Conservation (phyloP, 2,329 filamentous ascomycete genomes). For the Talaromyces piceae region DNA sequence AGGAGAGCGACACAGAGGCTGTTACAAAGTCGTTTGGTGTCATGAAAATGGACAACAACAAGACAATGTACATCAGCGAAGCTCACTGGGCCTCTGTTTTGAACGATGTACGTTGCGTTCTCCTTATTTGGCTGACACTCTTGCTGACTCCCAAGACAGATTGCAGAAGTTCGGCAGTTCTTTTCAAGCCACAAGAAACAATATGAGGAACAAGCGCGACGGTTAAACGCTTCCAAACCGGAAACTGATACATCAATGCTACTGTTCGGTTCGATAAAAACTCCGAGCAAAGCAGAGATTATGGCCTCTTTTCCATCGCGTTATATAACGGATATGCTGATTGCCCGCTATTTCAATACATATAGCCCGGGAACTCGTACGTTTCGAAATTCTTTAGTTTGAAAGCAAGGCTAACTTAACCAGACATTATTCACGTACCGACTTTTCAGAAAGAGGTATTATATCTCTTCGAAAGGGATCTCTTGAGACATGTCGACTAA, state of each 20-base stretch:
- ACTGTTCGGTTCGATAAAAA: conserved; percentile 64
- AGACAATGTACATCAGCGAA: conserved; percentile 73
- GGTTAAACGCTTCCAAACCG: conserved; percentile 61
- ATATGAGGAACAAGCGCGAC: conserved; percentile 71
- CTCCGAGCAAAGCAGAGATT: conserved; percentile 67
- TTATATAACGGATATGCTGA: conserved; percentile 73
- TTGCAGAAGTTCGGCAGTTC: conserved; percentile 89
- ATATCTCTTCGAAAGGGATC: neutral
- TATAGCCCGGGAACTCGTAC: conserved; percentile 55
- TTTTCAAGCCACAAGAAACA: conserved; percentile 83
- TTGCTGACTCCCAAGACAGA: conserved; percentile 38
- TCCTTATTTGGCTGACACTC: neutral
- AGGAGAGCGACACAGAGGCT: conserved; percentile 63
- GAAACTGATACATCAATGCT: conserved; percentile 61
- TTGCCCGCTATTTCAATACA: conserved; percentile 86
- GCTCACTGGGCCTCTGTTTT: conserved; percentile 78
- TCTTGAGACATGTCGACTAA: neutral
- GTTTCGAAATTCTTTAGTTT: conserved; percentile 26
- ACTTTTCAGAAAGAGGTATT: conserved; percentile 70
- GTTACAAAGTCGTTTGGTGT: conserved; percentile 69
- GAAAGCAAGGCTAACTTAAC: conserved; percentile 7
- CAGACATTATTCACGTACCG: conserved; percentile 68
- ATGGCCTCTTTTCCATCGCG: conserved; percentile 73
- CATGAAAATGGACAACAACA: conserved; percentile 71
- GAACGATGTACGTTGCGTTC: conserved; percentile 48